Percentiles rank a stretch among this genome's conserved stretches.
Conservation (phyloP, 306 rosid genomes). For the Chamaecrista fasciculata region DNA sequence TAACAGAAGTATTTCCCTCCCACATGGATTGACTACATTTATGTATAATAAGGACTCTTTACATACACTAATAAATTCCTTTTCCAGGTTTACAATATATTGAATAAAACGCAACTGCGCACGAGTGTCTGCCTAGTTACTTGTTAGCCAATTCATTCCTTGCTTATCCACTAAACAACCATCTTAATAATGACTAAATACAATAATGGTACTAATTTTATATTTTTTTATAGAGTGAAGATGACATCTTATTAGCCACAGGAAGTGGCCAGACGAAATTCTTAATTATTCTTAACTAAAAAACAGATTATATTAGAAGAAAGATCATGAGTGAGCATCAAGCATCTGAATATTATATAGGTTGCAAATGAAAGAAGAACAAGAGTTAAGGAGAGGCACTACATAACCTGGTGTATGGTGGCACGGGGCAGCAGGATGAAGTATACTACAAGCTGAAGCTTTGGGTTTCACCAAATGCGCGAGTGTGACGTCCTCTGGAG, state of each 20-base stretch:
- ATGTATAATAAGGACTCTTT: slow-evolving; percentile 32
- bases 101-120: slow-evolving; percentile 34
- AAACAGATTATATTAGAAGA: slow-evolving; percentile 10
- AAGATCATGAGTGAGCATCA: slow-evolving; percentile 14
- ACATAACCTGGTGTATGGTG: slow-evolving; percentile 34
- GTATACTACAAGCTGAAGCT: slow-evolving; percentile 51
- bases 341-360: slow-evolving; percentile 26
- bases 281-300: background rate
- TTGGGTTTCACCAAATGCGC: slow-evolving; percentile 69
- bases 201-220: background rate
- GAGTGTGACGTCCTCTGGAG: slow-evolving; percentile 52
- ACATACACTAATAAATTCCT: background rate
- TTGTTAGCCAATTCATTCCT: slow-evolving; percentile 40
- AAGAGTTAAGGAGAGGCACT: slow-evolving; percentile 17
- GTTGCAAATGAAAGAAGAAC: slow-evolving; percentile 18
- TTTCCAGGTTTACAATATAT: slow-evolving; percentile 27
- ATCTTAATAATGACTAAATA: slow-evolving; percentile 27
- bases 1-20: slow-evolving; percentile 19
- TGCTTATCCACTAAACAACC: slow-evolving; percentile 43
- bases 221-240: background rate
- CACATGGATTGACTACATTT: slow-evolving; percentile 36
- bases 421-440: slow-evolving; percentile 47
- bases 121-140: slow-evolving; percentile 43
- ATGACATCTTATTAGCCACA: slow-evolving; percentile 27
- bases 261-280: slow-evolving; percentile 7